Evolutionary conservation across 495 filamentous ascomycete genomes (phyloP), one percentile per base, ranked within the genome.

Genomic region (Hypoxylon crocopeplum): DNA sequence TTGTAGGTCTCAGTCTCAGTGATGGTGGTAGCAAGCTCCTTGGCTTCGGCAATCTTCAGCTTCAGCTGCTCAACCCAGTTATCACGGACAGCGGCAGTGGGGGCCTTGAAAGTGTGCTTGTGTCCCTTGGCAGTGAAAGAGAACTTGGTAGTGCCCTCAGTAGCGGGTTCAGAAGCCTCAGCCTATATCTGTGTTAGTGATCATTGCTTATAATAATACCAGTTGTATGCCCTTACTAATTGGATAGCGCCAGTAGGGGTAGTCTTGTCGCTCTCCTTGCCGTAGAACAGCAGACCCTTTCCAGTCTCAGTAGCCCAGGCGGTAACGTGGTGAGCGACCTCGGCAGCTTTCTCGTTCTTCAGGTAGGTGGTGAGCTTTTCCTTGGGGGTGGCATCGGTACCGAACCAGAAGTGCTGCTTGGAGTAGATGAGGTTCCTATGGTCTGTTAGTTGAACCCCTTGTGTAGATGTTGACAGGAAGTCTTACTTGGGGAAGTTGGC

Each of bases 241-340:
- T 93, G 92, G 73, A 97, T 84, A 61, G 92, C 88, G 49, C 90
- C 89, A 56, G 85, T 81, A 25, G 93, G 93, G 40, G 81, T 84
- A 38, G 79, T 77, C 85, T 93, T 96, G 73, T 93, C 86, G 48
- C 86, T 84, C 65, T 88, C 84, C 87, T 97, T 97, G 74, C 86
- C 85, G 75, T 90, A 91, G 82, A 94, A 96, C 27, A 97, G 78
- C 5, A 98, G 87, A 75, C 94, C 94, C 83, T 95, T 97, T 69
- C 94, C 93, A 54, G 94, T 98, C 78, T 95, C 85, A 57, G 82
- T 86, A 49, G 93, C 91, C 88, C 95, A 96, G 34, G 94, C 88
- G 64, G 85, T 87, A 63, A 85, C 88, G 45, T 89, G 84, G 77
- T 93, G 87, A 59, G 88, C 88, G 56, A 87, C 75, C 11, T 89